phyloP scores from a whole-genome alignment of 2,329 filamentous ascomycete species.

The Ceratocystiopsis sp. region DNA sequence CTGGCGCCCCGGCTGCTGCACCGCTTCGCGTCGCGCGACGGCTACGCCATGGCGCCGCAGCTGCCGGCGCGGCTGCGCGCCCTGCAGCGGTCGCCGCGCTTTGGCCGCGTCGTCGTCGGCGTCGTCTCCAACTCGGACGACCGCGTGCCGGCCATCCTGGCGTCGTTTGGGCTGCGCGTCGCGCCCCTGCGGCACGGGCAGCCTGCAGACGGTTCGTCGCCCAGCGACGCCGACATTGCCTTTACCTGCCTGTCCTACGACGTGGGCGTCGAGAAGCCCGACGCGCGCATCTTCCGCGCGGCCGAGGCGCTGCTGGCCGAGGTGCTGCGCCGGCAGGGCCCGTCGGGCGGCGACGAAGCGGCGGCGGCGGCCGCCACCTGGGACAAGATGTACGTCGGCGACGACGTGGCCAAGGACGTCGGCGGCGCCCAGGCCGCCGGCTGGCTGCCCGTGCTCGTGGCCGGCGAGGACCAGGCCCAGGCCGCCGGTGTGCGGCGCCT shows the following conservation, averaged over 20 bases:
- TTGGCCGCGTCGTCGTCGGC: constrained; percentile 25
- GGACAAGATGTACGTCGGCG: constrained; percentile 9
- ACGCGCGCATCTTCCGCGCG: constrained; percentile 35
- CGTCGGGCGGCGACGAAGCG: not conserved
- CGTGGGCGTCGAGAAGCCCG: constrained; percentile 42
- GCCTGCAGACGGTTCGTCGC: no score
- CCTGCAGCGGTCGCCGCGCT: constrained; percentile 12
- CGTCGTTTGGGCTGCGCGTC: constrained; percentile 33
- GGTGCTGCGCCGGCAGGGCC: not conserved
- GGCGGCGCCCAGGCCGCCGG: constrained; percentile 5
- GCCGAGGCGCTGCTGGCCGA: constrained; percentile 24
- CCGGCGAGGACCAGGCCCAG: no score
- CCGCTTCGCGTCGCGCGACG: constrained; percentile 35
- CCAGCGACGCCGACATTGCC: constrained; percentile 22
- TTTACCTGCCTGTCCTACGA: constrained; percentile 48
- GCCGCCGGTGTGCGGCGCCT: not conserved
- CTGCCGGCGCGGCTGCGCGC: constrained; percentile 26
- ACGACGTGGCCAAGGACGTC: constrained; percentile 8
- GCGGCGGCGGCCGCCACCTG: not conserved
- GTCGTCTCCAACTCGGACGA: constrained; percentile 48
- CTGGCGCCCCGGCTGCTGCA: constrained; percentile 31
- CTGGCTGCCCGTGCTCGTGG: constrained; percentile 7
- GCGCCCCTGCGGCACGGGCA: constrained; percentile 17
- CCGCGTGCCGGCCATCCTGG: constrained; percentile 35
- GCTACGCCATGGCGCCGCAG: constrained; percentile 31